Percentiles rank a stretch among this genome's conserved stretches.
These are phyloP conservation scores for Trebouxia sp. DNA, from an alignment of 139 green algal genomes.

Conservation along the genomic window DNA sequence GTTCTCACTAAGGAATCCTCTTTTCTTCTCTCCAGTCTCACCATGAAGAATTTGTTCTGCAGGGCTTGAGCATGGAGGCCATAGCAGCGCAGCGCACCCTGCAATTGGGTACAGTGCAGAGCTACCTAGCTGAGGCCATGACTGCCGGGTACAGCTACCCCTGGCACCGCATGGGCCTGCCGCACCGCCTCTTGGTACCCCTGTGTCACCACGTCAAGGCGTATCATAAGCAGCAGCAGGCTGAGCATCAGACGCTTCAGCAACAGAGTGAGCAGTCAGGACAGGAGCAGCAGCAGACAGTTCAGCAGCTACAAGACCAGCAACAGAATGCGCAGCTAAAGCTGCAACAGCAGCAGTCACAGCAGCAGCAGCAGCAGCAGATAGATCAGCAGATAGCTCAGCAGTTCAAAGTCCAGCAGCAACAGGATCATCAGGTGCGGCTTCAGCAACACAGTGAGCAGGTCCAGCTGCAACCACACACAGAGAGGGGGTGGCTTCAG, in stretches of 20 bases:
- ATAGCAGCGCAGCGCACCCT: conserved; percentile 41
- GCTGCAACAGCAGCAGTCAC: background rate
- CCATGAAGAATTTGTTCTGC: background rate
- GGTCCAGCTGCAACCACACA: background rate
- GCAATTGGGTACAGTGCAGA: conserved; percentile 43
- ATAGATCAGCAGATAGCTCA: too few species aligned
- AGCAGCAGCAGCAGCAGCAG: background rate
- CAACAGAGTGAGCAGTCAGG: background rate
- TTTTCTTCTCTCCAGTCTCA: background rate
- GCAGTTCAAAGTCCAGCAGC: background rate
- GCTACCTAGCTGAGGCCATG: conserved; percentile 55
- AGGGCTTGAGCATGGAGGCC: conserved; percentile 22
- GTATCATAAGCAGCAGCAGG: background rate
- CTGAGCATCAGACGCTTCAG: background rate
- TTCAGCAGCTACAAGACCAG: background rate
- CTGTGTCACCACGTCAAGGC: background rate
- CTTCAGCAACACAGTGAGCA: background rate
- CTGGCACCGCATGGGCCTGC: conserved; percentile 39
- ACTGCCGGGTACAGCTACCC: conserved; percentile 42
- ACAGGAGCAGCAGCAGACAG: background rate
- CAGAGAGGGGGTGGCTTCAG: too few species aligned
- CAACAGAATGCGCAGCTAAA: background rate
- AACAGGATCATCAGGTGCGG: background rate
- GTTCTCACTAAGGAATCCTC: background rate
- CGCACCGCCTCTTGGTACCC: background rate